These are phyloP conservation scores for Trichoderma brevicompactum DNA, from an alignment of 2,329 filamentous ascomycete species.

Conservation along the genomic window DNA sequence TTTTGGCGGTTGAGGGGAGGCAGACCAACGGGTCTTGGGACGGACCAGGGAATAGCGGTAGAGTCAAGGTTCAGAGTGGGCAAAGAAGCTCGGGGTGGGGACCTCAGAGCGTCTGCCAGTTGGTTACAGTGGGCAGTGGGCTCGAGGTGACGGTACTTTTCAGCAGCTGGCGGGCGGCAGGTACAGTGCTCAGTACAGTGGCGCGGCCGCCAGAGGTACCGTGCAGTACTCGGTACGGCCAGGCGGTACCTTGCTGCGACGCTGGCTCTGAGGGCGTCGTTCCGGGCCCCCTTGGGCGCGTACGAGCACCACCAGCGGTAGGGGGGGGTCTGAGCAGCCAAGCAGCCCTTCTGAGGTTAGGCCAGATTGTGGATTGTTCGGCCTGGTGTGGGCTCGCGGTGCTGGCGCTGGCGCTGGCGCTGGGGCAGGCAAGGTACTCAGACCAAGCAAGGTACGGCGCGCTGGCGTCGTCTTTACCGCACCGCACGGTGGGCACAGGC, in stretches of 20 bases:
- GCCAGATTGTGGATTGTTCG: conserved; percentile 24
- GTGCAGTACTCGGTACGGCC: neutral
- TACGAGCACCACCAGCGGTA: conserved; percentile 10
- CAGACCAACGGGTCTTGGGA: conserved; percentile 30
- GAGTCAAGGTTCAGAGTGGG: conserved; percentile 34
- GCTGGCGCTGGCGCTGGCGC: neutral
- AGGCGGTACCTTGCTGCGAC: conserved; percentile 4
- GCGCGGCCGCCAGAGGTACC: no score
- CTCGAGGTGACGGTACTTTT: conserved; percentile 20
- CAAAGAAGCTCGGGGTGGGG: conserved; percentile 26
- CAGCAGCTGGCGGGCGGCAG: neutral
- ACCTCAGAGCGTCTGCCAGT: conserved; percentile 26
- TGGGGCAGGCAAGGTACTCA: neutral
- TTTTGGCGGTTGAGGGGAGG: conserved; percentile 40
- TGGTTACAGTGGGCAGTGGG: conserved; percentile 22
- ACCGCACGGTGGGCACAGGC: neutral
- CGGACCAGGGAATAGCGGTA: conserved; percentile 40
- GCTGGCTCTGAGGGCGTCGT: no score
- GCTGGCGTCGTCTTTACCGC: neutral
- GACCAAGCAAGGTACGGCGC: conserved; percentile 2
- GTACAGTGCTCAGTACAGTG: conserved; percentile 12
- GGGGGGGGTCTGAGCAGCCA: conserved; percentile 23
- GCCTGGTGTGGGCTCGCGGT: conserved; percentile 20
- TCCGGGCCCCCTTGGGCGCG: conserved; percentile 4
- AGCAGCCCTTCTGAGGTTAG: conserved; percentile 27